Base-by-base conservation (phyloP, 495 filamentous ascomycete species). In the Lasiosphaeriaceae sp. region DNA sequence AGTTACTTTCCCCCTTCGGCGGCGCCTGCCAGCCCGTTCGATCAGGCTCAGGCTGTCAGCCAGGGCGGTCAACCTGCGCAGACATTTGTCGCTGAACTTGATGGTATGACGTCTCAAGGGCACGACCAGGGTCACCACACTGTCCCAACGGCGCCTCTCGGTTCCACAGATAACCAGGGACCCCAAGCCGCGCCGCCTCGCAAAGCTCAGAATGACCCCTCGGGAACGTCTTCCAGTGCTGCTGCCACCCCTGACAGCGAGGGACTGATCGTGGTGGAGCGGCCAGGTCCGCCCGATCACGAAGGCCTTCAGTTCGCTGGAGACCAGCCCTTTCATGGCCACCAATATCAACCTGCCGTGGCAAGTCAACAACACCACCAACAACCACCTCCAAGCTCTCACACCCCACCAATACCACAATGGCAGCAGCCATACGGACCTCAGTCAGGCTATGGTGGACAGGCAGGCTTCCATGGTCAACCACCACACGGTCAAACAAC, bases 181-280 rank as follows among this genome's bases (percentile, higher is more conserved):
- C n/a, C n/a, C n/a, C n/a, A n/a, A n/a, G n/a, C n/a, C n/a, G n/a
- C n/a, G n/a, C n/a, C n/a, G n/a, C n/a, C n/a, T n/a, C n/a, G n/a
- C n/a, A n/a, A n/a, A n/a, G n/a, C n/a, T n/a, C n/a, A n/a, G n/a
- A n/a, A n/a, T n/a, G n/a, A n/a, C n/a, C n/a, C n/a, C 26, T 31
- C 26, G 26, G 26, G 26, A 31, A 31, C 8, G 39, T n/a, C 39
- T 43, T 43, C 39, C 12, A n/a, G 16, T 7, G 20, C 45, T 22
- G 9, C 19, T 14, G 45, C 45, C 9, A 50, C 47, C 24, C 47
- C 47, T 35, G 47, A 50, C 47, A 50, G 47, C 21, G 56, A 58
- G 39, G 56, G 56, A 1, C 34, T 58, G 43, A 58, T 58, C 23
- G 19, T 46, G 21, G 39, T 46, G 11, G 52, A 46, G 39, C 21